Evolutionary conservation across 768 basidiomycete species (phyloP), one percentile per base, ranked within the genome.

Genomic region (Lentinula detonsa): DNA sequence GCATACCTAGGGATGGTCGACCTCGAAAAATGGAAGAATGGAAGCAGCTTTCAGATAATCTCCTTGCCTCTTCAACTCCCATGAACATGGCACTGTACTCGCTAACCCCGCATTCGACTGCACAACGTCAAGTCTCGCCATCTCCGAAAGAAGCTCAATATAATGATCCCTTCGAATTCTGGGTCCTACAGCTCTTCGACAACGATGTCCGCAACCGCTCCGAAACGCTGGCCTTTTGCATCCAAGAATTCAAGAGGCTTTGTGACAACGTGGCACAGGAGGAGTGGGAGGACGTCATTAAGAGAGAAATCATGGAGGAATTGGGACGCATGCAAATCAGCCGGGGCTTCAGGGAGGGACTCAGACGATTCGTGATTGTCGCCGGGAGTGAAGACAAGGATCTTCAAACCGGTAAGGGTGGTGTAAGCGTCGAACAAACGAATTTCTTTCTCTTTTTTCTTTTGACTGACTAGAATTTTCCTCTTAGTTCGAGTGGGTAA

Each of bases 351-450:
- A 85, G 88, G 82, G 72, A 78, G 54, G 67, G 76, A 33, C 85
- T 86, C 65, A 80, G 90, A 31, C 81, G 90, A 34, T 91, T 82
- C 71, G 83, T 89, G 10, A 77, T 88, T 1, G 72, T 91, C 45
- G 78, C 70, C 65, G 73, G 75, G 50, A 67, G 72, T 50, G 70
- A 69, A 31, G 59, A 52, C 64, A 62, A 58, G 8, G 16, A 60
- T 43, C 15, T 60, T 28, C 15, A 40, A 8, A 28, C 23, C 16
- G 33, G 18, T 16, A n/a, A 37, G 35, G 49, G 48, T n/a, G 59
- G 59, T 45, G 59, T 60, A 42, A 34, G 59, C 52, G 15, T 60
- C 34, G 5, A 10, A 15, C 11, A 48, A 37, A 8, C 15, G 34
- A 5, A 13, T 13, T 1, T 33, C 35, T 1, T 33, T 3, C 2